phyloP scores from a whole-genome alignment of 2,329 filamentous ascomycete species.

The Chaetomiaceae sp. region DNA sequence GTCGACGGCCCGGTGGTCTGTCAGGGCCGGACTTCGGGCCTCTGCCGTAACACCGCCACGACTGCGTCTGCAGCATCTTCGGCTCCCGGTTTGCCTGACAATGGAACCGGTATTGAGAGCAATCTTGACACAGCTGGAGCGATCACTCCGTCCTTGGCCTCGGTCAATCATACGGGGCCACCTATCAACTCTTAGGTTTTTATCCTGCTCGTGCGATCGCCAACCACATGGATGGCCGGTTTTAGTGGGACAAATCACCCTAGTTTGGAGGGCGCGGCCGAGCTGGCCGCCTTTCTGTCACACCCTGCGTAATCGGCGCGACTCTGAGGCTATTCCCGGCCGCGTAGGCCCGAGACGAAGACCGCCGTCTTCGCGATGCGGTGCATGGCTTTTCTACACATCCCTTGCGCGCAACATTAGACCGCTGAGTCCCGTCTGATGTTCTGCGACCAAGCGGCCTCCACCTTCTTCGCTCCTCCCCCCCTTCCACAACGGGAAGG shows the following conservation, averaged over 20 bases:
- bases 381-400: not conserved
- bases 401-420: not conserved
- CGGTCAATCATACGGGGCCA: not conserved
- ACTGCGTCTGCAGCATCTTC: no score
- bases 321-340: slow-evolving; percentile 1
- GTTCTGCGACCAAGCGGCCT: not conserved
- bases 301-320: not conserved
- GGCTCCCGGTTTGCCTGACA: no score
- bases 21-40: not conserved
- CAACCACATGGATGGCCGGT: not conserved
- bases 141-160: not conserved
- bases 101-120: no score
- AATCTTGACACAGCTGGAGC: no score
- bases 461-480: not conserved
- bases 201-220: not conserved
- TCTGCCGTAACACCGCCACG: not conserved
- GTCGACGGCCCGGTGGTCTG: not conserved
- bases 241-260: not conserved
- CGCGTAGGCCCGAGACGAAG: not conserved
- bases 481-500: not conserved
- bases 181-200: not conserved
- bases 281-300: not conserved
- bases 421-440: not conserved
- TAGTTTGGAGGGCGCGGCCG: not conserved
- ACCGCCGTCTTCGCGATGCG: not conserved